Evolutionary conservation across 1,139 yeast species (phyloP), one percentile per base, ranked within the genome.

Genomic region (Nakaseomyces uthaithaninus): DNA sequence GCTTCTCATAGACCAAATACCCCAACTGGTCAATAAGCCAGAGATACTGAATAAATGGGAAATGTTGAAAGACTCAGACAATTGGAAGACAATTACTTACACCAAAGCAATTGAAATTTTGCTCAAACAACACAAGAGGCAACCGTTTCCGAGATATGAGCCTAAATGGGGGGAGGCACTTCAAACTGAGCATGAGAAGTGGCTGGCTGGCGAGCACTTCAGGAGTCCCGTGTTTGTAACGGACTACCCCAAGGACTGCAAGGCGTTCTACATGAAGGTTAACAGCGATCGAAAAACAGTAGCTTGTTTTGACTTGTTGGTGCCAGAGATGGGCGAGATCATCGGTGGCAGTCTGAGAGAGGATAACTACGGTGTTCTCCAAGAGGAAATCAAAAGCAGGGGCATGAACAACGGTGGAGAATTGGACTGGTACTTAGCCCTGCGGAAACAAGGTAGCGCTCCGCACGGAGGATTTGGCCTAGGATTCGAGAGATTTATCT

Each of bases 391-490:
- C 66, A 44, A 55, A 2, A 42, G 56, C 2, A 63, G 80, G 48
- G 66, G 64, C 2, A 79, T 80, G 84, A 74, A 78, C 55, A 48
- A 63, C 4, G 37, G 57, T 5, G 69, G 66, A 1, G 80, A 79
- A 11, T 63, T 89, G 62, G 68, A 73, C 24, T 93, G 99, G 99
- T 93, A 89, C 57, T 54, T 81, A 23, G 72, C 77, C 2, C 67
- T 83, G 8, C 69, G 98, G 44, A 67, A 67, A 47, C 79, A 83
- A 50, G 98, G 97, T 0, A 67, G 83, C 4, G 80, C 80, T 26
- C 95, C 96, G 0, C 97, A 89, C 58, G 98, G 98, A 35, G 99
- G 99, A 0, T 93, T 83, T 62, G 99, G 99, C 0, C 68, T 93
- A 69, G 99, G 99, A 0, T 78, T 89, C 52, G 98, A 93, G 59